Conservation (phyloP, 2,329 filamentous ascomycete genomes). For the Phaeosphaeria sp. region DNA sequence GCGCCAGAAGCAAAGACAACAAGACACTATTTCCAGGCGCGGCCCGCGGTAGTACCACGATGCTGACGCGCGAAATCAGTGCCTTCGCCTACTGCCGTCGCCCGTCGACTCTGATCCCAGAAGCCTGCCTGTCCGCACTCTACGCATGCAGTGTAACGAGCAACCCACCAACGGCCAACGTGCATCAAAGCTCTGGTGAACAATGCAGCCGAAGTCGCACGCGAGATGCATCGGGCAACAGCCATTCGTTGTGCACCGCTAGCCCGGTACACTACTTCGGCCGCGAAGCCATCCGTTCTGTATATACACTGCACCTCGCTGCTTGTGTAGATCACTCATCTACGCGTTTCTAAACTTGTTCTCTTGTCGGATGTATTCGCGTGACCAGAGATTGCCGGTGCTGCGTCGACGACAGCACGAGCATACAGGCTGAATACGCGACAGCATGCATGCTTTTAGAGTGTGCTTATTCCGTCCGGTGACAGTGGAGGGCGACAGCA, state of each 20-base stretch:
- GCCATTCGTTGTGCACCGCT: not conserved
- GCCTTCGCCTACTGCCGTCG: conserved; percentile 4
- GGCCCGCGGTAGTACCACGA: not conserved
- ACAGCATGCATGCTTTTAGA: not conserved
- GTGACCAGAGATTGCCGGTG: not conserved
- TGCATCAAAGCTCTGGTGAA: conserved; percentile 1
- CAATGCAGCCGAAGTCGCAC: conserved; percentile 2
- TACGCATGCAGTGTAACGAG: not conserved
- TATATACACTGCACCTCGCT: not conserved
- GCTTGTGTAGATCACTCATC: not conserved
- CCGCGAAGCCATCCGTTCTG: not conserved
- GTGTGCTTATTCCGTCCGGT: not conserved
- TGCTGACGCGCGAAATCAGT: not conserved
- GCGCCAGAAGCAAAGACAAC: not conserved
- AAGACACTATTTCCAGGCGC: not conserved
- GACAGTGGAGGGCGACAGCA: no score
- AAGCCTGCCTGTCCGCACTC: not conserved
- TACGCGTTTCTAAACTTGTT: not conserved
- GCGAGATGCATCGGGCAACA: not conserved
- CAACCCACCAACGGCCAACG: not conserved
- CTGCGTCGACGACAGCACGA: not conserved
- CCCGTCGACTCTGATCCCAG: conserved; percentile 1
- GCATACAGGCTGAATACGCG: not conserved
- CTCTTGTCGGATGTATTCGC: not conserved
- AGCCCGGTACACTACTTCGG: not conserved